Percentiles rank a stretch among this genome's conserved stretches.
Conservation (phyloP, 208 protist genomes). For the Herpetomonas tarakana region DNA sequence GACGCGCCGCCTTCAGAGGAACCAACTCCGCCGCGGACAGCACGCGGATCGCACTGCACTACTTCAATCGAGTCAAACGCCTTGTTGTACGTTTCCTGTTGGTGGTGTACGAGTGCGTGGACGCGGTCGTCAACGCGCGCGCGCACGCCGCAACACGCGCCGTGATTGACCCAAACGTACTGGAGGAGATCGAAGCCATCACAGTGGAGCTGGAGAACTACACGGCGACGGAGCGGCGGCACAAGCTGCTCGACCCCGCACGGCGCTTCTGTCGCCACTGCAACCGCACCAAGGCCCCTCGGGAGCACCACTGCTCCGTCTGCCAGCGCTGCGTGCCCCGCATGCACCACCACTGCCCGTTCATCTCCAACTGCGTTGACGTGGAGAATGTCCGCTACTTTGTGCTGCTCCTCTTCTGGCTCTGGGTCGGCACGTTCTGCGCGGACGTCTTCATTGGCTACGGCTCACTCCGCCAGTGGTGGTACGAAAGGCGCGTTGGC, state of each 20-base stretch:
- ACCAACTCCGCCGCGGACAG: too few relatives aligned
- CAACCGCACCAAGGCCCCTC: constrained; percentile 75
- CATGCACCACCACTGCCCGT: constrained; percentile 92
- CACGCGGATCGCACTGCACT: too few relatives aligned
- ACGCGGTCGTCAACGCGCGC: too few relatives aligned
- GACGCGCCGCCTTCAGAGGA: too few relatives aligned
- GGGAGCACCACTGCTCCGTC: constrained; percentile 83
- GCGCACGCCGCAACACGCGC: background rate
- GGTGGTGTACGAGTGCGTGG: too few relatives aligned
- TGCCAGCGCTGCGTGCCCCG: constrained; percentile 75
- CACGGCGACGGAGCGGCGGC: constrained; percentile 21
- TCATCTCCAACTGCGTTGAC: constrained; percentile 89
- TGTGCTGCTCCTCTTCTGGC: constrained; percentile 55
- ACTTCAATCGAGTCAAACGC: too few relatives aligned
- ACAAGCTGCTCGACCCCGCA: constrained; percentile 51
- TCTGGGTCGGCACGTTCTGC: constrained; percentile 35
- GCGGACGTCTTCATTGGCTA: constrained; percentile 28
- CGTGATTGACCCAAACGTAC: background rate
- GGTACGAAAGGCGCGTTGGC: constrained; percentile 14
- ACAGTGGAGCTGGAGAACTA: constrained; percentile 24
- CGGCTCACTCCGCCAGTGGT: constrained; percentile 15
- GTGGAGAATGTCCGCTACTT: constrained; percentile 85
- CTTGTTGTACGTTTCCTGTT: too few relatives aligned
- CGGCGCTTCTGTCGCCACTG: constrained; percentile 64
- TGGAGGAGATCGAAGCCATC: constrained; percentile 41